Conservation (phyloP, 1,284 basidiomycete species). For the Pascua sp. region DNA sequence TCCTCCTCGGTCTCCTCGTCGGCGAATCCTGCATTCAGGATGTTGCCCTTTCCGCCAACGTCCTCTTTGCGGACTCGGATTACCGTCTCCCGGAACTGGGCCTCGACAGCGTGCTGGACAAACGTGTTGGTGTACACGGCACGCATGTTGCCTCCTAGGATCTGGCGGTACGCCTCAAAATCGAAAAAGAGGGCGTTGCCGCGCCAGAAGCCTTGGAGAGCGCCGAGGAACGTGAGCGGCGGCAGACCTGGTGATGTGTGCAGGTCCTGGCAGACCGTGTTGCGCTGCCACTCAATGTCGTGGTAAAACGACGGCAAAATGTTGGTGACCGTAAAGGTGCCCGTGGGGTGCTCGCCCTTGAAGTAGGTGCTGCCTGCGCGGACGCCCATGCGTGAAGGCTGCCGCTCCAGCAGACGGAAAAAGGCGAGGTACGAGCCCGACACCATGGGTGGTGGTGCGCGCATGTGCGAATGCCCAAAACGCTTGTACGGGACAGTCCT, state of each 20-base stretch:
- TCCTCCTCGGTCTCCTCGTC: constrained; percentile 36
- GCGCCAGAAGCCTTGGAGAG: constrained; percentile 53
- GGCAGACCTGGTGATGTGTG: constrained; percentile 49
- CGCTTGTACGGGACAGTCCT: constrained; percentile 38
- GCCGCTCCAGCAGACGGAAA: constrained; percentile 37
- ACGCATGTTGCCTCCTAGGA: constrained; percentile 51
- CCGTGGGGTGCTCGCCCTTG: constrained; percentile 11
- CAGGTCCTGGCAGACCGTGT: constrained; percentile 50
- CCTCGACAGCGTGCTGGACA: constrained; percentile 41
- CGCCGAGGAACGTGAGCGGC: constrained; percentile 46
- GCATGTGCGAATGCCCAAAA: constrained; percentile 41
- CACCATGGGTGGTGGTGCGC: constrained; percentile 37
- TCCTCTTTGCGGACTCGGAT: constrained; percentile 40
- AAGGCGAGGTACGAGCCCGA: constrained; percentile 36
- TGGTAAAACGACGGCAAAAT: constrained; percentile 40
- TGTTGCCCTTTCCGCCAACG: constrained; percentile 42
- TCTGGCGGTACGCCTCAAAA: constrained; percentile 54
- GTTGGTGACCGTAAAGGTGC: constrained; percentile 29
- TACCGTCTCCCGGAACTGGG: constrained; percentile 44
- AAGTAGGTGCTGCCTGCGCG: constrained; percentile 25
- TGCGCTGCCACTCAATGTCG: constrained; percentile 50
- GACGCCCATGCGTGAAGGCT: constrained; percentile 33
- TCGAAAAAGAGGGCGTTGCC: constrained; percentile 56
- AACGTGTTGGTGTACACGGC: constrained; percentile 48
- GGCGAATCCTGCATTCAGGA: constrained; percentile 40